Evolutionary conservation across 2,329 filamentous ascomycete genomes (phyloP).

Genomic region (Nemania sp.): DNA sequence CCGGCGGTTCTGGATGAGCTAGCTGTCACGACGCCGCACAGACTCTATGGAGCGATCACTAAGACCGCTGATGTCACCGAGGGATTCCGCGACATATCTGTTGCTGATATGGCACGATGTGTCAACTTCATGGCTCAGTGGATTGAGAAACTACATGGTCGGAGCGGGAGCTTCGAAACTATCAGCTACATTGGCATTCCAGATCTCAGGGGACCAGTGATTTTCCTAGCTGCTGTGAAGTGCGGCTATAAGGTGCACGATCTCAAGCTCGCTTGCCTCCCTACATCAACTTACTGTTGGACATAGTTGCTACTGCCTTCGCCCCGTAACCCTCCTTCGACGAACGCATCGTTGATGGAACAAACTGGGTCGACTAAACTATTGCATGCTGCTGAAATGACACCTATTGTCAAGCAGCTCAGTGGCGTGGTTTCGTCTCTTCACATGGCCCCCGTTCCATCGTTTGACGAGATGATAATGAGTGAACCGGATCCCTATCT

Average conservation of each 20-base stretch:
- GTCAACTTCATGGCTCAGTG: conserved; percentile 37
- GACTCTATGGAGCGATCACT: conserved; percentile 30
- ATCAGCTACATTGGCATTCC: conserved; percentile 34
- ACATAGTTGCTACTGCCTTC: conserved; percentile 30
- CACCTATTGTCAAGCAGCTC: conserved; percentile 19
- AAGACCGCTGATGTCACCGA: conserved; percentile 23
- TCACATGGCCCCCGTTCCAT: conserved; percentile 14
- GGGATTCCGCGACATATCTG: conserved; percentile 30
- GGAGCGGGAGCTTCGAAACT: conserved; percentile 33
- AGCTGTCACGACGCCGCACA: conserved; percentile 15
- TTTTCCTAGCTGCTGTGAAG: conserved; percentile 42
- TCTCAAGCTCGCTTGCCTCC: not conserved
- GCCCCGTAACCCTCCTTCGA: conserved; percentile 27
- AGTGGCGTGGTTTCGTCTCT: not conserved
- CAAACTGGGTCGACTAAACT: conserved; percentile 27
- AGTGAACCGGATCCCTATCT: conserved; percentile 22
- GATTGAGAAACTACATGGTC: conserved; percentile 33
- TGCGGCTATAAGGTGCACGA: conserved; percentile 40
- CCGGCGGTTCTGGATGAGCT: conserved; percentile 26
- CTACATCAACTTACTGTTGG: not conserved
- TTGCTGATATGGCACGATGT: conserved; percentile 29
- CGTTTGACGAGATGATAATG: conserved; percentile 27
- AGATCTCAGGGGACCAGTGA: conserved; percentile 41
- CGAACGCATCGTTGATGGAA: conserved; percentile 27
- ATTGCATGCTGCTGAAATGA: conserved; percentile 24